phyloP scores from a whole-genome alignment of 2,329 filamentous ascomycete species.

The Daldinia eschscholtzii region DNA sequence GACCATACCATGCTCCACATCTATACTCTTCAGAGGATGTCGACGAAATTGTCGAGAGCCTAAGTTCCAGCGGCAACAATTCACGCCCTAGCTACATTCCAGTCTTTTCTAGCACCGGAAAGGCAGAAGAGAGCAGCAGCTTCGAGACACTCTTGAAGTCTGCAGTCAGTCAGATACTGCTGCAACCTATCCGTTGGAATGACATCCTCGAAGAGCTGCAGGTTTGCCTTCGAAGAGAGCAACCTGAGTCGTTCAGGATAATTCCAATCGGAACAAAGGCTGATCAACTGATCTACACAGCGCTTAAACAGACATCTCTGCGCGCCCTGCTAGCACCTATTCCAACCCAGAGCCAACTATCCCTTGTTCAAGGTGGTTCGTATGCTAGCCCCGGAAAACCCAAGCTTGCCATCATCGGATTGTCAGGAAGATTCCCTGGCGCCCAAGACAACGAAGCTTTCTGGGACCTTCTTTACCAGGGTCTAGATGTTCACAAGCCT shows the following conservation, averaged over 20 bases:
- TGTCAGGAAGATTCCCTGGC: conserved; percentile 43
- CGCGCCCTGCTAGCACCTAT: conserved; percentile 18
- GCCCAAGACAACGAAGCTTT: conserved; percentile 44
- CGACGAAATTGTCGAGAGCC: conserved; percentile 13
- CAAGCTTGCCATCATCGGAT: conserved; percentile 47
- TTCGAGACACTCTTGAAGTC: conserved; percentile 36
- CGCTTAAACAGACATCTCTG: conserved; percentile 36
- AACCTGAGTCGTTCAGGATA: conserved; percentile 26
- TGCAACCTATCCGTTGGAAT: conserved; percentile 41
- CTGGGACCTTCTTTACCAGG: conserved; percentile 46
- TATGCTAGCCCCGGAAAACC: conserved; percentile 32
- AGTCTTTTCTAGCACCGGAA: conserved; percentile 11
- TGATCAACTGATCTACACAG: conserved; percentile 39
- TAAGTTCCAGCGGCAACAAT: not conserved
- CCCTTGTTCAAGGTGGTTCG: not conserved
- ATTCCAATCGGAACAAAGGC: conserved; percentile 33
- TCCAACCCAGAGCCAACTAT: conserved; percentile 6
- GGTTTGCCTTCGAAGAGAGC: conserved; percentile 15
- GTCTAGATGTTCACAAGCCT: conserved; percentile 46
- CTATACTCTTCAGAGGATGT: conserved; percentile 47
- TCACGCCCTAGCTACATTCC: conserved; percentile 1
- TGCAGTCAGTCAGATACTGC: conserved; percentile 41
- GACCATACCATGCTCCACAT: conserved; percentile 51
- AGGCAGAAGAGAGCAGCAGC: not conserved
- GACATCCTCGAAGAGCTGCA: conserved; percentile 20